phyloP scores from a whole-genome alignment of 1,284 basidiomycete species.

The Pterulicium gracile region DNA sequence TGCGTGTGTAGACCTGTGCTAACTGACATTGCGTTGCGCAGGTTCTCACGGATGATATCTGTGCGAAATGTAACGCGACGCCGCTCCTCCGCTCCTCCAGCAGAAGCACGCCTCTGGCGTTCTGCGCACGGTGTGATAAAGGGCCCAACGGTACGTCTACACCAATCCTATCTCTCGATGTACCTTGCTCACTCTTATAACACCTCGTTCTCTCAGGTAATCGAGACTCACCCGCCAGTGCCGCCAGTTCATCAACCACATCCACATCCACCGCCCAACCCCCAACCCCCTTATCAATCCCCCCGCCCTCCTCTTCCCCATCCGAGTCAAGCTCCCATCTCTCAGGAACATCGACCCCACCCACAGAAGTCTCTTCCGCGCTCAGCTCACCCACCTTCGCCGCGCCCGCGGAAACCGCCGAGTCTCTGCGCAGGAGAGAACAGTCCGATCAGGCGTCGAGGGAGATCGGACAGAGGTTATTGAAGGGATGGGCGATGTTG shows the following conservation, averaged over 20 bases:
- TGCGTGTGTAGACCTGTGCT: conserved; percentile 6
- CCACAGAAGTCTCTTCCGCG: conserved; percentile 55
- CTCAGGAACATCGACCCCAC: conserved; percentile 60
- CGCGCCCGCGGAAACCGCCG: conserved; percentile 50
- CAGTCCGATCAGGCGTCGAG: conserved; percentile 72
- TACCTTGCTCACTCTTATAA: conserved; percentile 1
- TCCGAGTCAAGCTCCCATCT: conserved; percentile 34
- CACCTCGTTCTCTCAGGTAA: neutral
- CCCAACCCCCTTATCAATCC: conserved; percentile 10
- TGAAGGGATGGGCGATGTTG: conserved; percentile 79
- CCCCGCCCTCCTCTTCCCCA: conserved; percentile 32
- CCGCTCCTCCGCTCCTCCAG: conserved; percentile 62
- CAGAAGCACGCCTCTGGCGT: conserved; percentile 30
- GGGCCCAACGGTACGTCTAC: conserved; percentile 21
- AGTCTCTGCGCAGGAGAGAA: conserved; percentile 52
- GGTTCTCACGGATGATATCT: conserved; percentile 58
- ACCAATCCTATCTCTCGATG: conserved; percentile 3
- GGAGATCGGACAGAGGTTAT: conserved; percentile 63
- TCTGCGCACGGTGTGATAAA: conserved; percentile 55
- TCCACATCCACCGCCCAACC: conserved; percentile 7
- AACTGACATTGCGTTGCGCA: conserved; percentile 18
- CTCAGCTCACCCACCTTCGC: conserved; percentile 52
- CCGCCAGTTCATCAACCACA: conserved; percentile 1
- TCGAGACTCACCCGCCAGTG: neutral
- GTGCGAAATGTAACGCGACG: conserved; percentile 47